Evolutionary conservation across 352 stramenopile species (phyloP), one percentile per base, ranked within the genome.

Genomic region (Globisporangium iwayamae): DNA sequence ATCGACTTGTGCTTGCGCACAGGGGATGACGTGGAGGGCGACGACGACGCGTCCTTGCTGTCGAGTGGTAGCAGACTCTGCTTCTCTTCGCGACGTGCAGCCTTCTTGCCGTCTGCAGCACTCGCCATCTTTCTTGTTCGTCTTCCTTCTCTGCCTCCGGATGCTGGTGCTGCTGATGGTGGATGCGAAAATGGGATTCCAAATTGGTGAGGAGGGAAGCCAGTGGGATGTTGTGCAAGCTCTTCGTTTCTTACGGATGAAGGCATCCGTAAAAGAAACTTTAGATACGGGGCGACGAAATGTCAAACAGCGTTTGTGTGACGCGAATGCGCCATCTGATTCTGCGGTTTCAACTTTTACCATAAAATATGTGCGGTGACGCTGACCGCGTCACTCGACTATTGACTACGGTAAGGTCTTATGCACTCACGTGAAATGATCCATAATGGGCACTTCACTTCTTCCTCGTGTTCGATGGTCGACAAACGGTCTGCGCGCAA

Each of bases 1-100:
- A 94, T 89, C 30, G 87, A 95, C 61, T 81, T 78, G 60, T 85
- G 74, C 46, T 65, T 66, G 32, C 41, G 25, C 22, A 22, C 18
- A 9, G 25, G 47, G 25, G 25, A 28, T n/a, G 62, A 58, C 22
- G 52, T 5, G 14, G 41, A 25, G 3, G 4, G 9, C 25, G 25
- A 50, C 7, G 25, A 51, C 7, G 25, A 38, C 36, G 38, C 30
- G 10, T 46, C 18, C 7, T 5, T 25, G 48, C 38, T 45, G n/a
- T 48, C 56, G 41, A 65, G 56, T 7, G 54, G 56, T 45, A 52
- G 50, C 28, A 59, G 54, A 41, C 52, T 74, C 53, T 55, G 47
- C 36, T 41, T 61, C 61, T 53, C 60, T 43, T 43, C 48, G 36
- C 9, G 46, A 20, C 46, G 46, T 20, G 46, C 52, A 3, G 52